phyloP scores from a whole-genome alignment of 495 filamentous ascomycete genomes.

The Evansstolkia leycettana region DNA sequence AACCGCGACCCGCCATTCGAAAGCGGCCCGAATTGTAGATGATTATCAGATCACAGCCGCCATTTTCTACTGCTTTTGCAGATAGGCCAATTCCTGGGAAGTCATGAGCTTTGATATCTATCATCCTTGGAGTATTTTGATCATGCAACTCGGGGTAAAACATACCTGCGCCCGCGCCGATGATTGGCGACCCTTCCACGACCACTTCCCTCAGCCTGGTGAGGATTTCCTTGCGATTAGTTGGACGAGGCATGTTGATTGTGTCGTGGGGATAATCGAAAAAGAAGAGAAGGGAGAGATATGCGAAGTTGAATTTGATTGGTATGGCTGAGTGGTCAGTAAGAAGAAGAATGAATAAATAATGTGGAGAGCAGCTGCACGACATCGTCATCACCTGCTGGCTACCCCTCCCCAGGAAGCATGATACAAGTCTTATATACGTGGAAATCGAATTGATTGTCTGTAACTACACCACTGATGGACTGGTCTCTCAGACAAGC shows the following conservation, averaged over 20 bases:
- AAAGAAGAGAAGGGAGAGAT: neutral
- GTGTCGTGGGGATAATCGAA: neutral
- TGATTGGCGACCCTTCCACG: conserved; percentile 39
- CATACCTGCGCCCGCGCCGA: conserved; percentile 55
- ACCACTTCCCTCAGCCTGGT: conserved; percentile 39
- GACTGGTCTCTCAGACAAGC: no score
- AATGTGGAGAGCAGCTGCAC: no score
- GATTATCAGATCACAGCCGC: conserved; percentile 55
- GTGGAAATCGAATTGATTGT: no score
- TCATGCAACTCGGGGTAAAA: neutral
- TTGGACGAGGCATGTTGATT: conserved; percentile 24
- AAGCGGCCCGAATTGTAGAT: conserved; percentile 64
- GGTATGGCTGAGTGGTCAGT: no score
- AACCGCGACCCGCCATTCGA: conserved; percentile 60
- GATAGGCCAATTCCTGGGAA: conserved; percentile 50
- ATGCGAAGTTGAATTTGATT: no score
- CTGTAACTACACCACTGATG: no score
- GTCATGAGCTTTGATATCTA: neutral
- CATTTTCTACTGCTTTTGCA: conserved; percentile 55
- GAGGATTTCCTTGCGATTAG: conserved; percentile 43
- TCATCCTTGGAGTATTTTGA: neutral
- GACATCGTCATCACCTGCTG: no score
- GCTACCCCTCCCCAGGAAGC: no score
- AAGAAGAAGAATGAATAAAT: neutral
- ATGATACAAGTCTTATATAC: no score